Conservation (phyloP, 352 stramenopile genomes). For the Peronospora belbahrii region DNA sequence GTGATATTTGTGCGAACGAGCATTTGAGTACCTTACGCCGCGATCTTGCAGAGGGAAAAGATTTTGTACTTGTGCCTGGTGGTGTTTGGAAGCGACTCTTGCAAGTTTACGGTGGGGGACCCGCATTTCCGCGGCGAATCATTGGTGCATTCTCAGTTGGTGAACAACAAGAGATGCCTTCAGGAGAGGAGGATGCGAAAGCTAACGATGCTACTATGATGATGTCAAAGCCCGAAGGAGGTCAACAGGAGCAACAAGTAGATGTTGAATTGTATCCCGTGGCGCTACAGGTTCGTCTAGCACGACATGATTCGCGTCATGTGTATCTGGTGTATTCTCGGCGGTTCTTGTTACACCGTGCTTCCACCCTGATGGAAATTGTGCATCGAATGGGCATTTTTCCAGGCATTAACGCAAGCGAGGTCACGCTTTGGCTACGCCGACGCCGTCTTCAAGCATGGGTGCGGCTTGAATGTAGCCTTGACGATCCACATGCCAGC, state of each 20-base stretch:
- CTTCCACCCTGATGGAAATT: constrained; percentile 49
- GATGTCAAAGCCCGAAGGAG: not conserved
- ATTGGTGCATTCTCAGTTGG: constrained; percentile 7
- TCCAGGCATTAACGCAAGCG: constrained; percentile 40
- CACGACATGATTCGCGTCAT: constrained; percentile 43
- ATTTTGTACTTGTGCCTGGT: constrained; percentile 44
- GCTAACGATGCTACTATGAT: not conserved
- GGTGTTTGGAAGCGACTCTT: constrained; percentile 46
- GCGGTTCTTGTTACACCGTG: constrained; percentile 30
- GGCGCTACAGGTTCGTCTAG: constrained; percentile 43
- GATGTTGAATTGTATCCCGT: constrained; percentile 52
- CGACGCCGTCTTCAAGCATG: constrained; percentile 48
- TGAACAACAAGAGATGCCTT: constrained; percentile 12
- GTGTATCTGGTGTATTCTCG: constrained; percentile 54
- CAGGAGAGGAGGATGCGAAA: constrained; percentile 13
- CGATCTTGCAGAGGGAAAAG: constrained; percentile 19
- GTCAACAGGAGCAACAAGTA: constrained; percentile 13
- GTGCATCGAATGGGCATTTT: constrained; percentile 46
- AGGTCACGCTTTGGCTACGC: constrained; percentile 59
- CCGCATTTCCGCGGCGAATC: constrained; percentile 48
- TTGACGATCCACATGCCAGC: constrained; percentile 34
- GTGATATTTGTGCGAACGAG: constrained; percentile 31
- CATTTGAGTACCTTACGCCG: constrained; percentile 33
- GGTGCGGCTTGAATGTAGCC: constrained; percentile 46
- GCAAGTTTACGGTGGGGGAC: constrained; percentile 47